Conservation (phyloP, 352 stramenopile genomes). For the Phytophthora brassicae region DNA sequence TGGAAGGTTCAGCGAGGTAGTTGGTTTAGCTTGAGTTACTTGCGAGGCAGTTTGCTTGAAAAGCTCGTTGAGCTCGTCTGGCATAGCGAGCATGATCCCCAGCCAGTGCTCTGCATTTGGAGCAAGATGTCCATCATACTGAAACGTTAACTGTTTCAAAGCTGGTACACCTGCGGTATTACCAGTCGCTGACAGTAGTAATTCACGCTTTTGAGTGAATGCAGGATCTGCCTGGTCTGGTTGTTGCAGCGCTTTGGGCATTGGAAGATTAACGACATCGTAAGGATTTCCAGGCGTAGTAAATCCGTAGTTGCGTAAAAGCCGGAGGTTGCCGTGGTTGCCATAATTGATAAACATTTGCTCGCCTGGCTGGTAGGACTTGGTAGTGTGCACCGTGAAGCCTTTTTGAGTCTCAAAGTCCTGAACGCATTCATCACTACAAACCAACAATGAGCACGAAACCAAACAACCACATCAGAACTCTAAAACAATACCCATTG, state of each 20-base stretch:
- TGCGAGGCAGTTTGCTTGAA: constrained; percentile 33
- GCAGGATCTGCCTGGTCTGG: constrained; percentile 32
- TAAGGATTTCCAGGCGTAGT: constrained; percentile 43
- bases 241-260: constrained; percentile 42
- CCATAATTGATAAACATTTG: constrained; percentile 87
- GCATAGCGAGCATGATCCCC: constrained; percentile 48
- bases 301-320: constrained; percentile 86
- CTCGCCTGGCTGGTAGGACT: constrained; percentile 54
- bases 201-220: constrained; percentile 38
- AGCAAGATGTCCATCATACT: constrained; percentile 35
- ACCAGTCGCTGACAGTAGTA: constrained; percentile 33
- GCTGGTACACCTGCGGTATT: constrained; percentile 8
- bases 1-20: constrained; percentile 31
- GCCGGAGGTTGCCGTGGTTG: constrained; percentile 57
- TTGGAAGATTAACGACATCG: constrained; percentile 43
- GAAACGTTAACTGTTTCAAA: constrained; percentile 40
- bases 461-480: neutral
- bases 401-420: constrained; percentile 54
- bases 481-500: constrained; percentile 38
- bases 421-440: constrained; percentile 67
- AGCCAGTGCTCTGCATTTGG: constrained; percentile 52
- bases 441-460: neutral
- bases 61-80: constrained; percentile 46
- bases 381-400: constrained; percentile 67
- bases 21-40: neutral